These are phyloP conservation scores for Porphyridium purpureum DNA, from an alignment of 23 red algal species.

Conservation along the genomic window DNA sequence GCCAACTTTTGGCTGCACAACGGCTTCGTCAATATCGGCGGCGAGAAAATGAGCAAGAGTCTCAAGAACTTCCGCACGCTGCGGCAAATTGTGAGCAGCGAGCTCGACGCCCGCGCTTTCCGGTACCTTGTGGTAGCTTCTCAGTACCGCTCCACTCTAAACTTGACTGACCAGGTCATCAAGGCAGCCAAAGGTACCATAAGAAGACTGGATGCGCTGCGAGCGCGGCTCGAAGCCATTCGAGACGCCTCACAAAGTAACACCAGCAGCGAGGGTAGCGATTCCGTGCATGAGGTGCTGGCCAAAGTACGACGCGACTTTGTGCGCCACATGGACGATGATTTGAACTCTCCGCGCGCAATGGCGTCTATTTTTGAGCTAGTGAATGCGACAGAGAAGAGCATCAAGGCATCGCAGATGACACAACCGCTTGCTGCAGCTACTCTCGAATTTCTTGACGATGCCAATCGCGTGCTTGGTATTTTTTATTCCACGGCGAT, in stretches of 20 bases:
- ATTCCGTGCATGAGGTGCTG: neutral
- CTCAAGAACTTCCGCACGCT: slow-evolving; percentile 75
- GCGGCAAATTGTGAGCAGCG: slow-evolving; percentile 31
- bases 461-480: slow-evolving; percentile 65
- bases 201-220: slow-evolving; percentile 59
- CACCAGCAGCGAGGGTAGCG: slow-evolving; percentile 1
- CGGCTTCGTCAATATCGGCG: slow-evolving; percentile 87
- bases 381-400: slow-evolving; percentile 33
- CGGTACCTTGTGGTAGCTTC: slow-evolving; percentile 73
- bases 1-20: slow-evolving; percentile 90
- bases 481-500: slow-evolving; percentile 53
- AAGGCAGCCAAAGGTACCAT: slow-evolving; percentile 48
- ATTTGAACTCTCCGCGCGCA: slow-evolving; percentile 87
- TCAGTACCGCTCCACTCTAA: slow-evolving; percentile 71
- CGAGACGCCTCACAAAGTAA: neutral
- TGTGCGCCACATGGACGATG: slow-evolving; percentile 63
- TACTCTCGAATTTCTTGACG: slow-evolving; percentile 18
- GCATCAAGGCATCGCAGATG: slow-evolving; percentile 7
- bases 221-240: slow-evolving; percentile 7
- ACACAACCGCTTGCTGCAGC: too few species aligned
- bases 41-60: slow-evolving; percentile 98
- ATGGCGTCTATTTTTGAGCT: slow-evolving; percentile 65
- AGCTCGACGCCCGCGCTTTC: slow-evolving; percentile 63
- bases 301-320: slow-evolving; percentile 8
- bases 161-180: slow-evolving; percentile 43